phyloP scores from a whole-genome alignment of 352 stramenopile genomes.

The Phytopythium kandeliae region DNA sequence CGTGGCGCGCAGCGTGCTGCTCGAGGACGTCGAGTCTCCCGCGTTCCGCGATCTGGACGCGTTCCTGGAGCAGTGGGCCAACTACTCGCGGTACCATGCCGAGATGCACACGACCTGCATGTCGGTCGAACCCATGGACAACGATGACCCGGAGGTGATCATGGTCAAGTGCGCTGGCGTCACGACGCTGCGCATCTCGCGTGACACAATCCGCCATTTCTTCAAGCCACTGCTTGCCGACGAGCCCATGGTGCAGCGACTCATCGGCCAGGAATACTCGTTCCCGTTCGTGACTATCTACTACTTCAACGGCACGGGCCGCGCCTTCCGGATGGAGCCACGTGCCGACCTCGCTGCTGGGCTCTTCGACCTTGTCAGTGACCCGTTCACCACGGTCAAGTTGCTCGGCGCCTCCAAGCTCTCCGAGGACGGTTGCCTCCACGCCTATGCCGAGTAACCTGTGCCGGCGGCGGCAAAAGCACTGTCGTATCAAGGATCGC shows the following conservation, averaged over 20 bases:
- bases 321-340: constrained; percentile 46
- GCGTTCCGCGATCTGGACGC: constrained; percentile 41
- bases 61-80: constrained; percentile 49
- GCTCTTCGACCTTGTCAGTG: constrained; percentile 44
- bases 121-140: constrained; percentile 31
- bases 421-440: constrained; percentile 42
- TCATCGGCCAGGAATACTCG: constrained; percentile 52
- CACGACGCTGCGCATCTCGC: constrained; percentile 46
- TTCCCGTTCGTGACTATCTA: constrained; percentile 52
- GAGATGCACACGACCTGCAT: constrained; percentile 25
- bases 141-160: constrained; percentile 22
- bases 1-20: constrained; percentile 39
- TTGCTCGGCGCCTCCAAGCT: constrained; percentile 46
- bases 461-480: neutral
- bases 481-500: neutral
- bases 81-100: constrained; percentile 60
- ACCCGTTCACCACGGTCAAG: constrained; percentile 50
- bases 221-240: constrained; percentile 50
- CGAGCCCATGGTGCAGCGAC: constrained; percentile 52
- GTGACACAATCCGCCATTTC: constrained; percentile 59
- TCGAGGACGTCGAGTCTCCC: constrained; percentile 43
- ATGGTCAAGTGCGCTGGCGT: constrained; percentile 35
- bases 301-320: constrained; percentile 43
- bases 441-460: constrained; percentile 32
- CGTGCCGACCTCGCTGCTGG: constrained; percentile 40